Conservation (phyloP, 805 yeast genomes). For the Saturnispora besseyi region DNA sequence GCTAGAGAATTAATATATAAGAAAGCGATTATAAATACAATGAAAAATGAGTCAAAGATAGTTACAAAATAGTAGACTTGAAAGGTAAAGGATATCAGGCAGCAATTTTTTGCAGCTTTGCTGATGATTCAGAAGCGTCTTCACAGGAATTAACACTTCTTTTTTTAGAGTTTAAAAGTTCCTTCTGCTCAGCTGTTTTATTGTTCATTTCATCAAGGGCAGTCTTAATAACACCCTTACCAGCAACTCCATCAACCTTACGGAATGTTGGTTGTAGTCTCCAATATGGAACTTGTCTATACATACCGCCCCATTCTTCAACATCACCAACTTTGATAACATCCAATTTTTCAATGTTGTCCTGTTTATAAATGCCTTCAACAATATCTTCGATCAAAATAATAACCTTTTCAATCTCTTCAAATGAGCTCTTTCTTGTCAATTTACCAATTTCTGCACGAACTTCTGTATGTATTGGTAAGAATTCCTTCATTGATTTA, state of each 20-base stretch:
- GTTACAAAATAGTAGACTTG: background rate
- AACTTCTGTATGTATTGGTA: slow-evolving; percentile 67
- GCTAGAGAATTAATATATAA: background rate
- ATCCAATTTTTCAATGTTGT: slow-evolving; percentile 49
- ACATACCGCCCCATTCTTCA: slow-evolving; percentile 71
- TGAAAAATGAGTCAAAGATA: background rate
- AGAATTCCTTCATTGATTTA: slow-evolving; percentile 73
- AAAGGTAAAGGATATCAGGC: background rate
- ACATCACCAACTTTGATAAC: slow-evolving; percentile 42
- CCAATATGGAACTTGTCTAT: slow-evolving; percentile 86
- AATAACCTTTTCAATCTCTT: slow-evolving; percentile 42
- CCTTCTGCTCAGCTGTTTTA: slow-evolving; percentile 13
- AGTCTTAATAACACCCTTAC: slow-evolving; percentile 30
- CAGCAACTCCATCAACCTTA: slow-evolving; percentile 70
- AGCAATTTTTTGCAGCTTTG: slow-evolving; percentile 3
- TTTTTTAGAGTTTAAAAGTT: slow-evolving; percentile 7
- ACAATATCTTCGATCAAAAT: slow-evolving; percentile 61
- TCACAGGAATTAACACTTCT: slow-evolving; percentile 4
- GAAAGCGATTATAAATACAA: background rate
- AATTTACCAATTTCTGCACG: slow-evolving; percentile 59
- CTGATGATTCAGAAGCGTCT: background rate
- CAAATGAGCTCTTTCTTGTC: slow-evolving; percentile 35
- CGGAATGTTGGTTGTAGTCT: slow-evolving; percentile 94
- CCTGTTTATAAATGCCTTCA: slow-evolving; percentile 40
- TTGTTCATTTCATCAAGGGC: slow-evolving; percentile 10